These are phyloP conservation scores for Echinochloa phyllopogon DNA, from an alignment of 176 grass and related monocot species.

Conservation along the genomic window DNA sequence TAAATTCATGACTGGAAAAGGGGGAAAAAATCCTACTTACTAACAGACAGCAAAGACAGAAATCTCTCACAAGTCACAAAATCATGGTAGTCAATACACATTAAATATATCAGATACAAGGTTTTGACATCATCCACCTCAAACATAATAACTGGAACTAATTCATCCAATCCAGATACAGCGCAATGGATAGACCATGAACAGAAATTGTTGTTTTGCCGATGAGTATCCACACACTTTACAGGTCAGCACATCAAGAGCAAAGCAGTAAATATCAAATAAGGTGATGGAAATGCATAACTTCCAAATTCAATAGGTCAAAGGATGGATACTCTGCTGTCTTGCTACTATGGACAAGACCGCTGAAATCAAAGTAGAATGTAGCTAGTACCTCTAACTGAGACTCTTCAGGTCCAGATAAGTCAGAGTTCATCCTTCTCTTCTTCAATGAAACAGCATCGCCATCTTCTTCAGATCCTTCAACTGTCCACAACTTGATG, in stretches of 20 bases:
- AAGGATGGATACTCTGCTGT: background rate
- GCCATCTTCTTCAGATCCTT: conserved; percentile 72
- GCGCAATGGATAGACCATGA: background rate
- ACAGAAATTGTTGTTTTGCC: conserved; percentile 12
- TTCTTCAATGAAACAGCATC: conserved; percentile 83
- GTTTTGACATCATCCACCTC: background rate
- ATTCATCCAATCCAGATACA: background rate
- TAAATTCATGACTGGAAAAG: background rate
- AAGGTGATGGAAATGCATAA: background rate
- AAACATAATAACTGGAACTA: conserved; percentile 13
- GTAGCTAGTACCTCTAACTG: conserved; percentile 74
- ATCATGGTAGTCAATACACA: background rate
- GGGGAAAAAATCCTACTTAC: background rate
- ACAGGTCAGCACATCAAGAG: background rate
- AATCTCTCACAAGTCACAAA: background rate
- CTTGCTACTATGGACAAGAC: background rate
- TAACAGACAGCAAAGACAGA: background rate
- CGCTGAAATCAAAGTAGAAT: conserved; percentile 27
- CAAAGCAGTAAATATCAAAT: background rate
- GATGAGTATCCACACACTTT: background rate
- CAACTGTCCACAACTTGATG: conserved; percentile 85
- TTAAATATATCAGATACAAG: conserved; percentile 13
- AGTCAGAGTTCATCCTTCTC: conserved; percentile 72
- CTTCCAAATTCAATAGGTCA: background rate
- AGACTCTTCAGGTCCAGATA: conserved; percentile 68